Evolutionary conservation across 169 alveolate genomes (phyloP), one percentile per base, ranked within the genome.

Genomic region (Plasmodium vivax): DNA sequence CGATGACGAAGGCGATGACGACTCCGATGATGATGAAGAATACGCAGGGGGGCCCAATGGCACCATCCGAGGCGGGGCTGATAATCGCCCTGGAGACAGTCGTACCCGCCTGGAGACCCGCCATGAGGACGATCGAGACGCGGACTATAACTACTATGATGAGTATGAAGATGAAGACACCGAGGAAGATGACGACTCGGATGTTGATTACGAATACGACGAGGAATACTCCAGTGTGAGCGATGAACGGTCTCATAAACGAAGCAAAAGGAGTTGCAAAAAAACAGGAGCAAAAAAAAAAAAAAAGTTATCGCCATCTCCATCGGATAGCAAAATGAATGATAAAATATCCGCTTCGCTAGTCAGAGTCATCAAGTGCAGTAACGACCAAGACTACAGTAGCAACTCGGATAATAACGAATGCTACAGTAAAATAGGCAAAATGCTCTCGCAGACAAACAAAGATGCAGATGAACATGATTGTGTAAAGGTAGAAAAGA

Each of bases 401-500:
- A 84, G 83, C 16, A 71, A 72, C 34, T 83, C 91, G 3, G 83
- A 84, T 19, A 82, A 30, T 38, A 45, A 41, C 54, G 83, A 84
- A n/a, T 43, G 81, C 16, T 84, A 58, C 34, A 47, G 19, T n/a
- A 84, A 84, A 38, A 43, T 71, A 32, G 92, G 75, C 27, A n/a
- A 84, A 84, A 72, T 84, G 16, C 41, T 84, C 47, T 47, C 81
- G 10, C 77, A 84, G 10, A 84, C 54, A 10, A 12, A 72, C 75
- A 27, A 19, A 45, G 27, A 68, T 84, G 73, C 34, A 10, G 73
- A 72, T 84, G 71, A 71, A 41, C 71, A 68, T 8, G 82, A 71
- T 71, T 84, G 83, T 71, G 83, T 84, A 36, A 27, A 84, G 19
- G 92, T 84, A 19, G 92, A 84, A 36, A 84, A 84, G 36, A 10